Evolutionary conservation across 2,329 filamentous ascomycete genomes (phyloP), one percentile per base, ranked within the genome.

Genomic region (Fusarium sp.): DNA sequence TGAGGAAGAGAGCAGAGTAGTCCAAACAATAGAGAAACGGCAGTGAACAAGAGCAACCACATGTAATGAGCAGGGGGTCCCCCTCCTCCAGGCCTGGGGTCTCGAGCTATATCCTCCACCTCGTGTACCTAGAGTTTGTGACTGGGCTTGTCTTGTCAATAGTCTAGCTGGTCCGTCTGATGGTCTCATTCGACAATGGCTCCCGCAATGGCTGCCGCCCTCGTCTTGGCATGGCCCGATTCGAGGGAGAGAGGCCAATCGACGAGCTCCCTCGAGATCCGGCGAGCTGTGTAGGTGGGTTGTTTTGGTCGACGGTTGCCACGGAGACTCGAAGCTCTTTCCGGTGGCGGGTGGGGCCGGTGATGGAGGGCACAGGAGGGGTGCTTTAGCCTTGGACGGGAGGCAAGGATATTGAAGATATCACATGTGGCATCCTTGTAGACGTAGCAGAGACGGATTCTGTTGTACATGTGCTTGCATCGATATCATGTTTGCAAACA

Each of bases 301-400:
- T 74, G 72, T 75, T 74, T 69, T 70, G 56, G 27, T 66, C 22
- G n/a, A 24, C 24, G 18, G 72, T 74, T 74, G 72, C 65, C 45
- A 62, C 16, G 59, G 50, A 45, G 58, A 74, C 65, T 43, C 24
- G 27, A 64, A 57, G 61, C 61, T 43, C 52, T 33, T 64, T 56
- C 56, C 39, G 64, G 57, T 65, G 64, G 10, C 57, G 60, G 70
- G 70, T 67, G 72, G 71, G 71, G 65, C 60, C 39, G 41, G 41
- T 57, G 52, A 71, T 65, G 33, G 71, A 71, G 45, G 45, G 45
- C 22, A 50, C 8, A 27, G 45, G 45, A 50, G 67, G 57, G 66
- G 63, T 24, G 56, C 56, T 43, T 64, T 60, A 64, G 66, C 61
- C 61, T 52, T 27, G 41, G 33, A 58, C 61, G 65, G 65, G 72